phyloP scores from a whole-genome alignment of 306 rosid species.

The Pterocarpus macrocarpus region DNA sequence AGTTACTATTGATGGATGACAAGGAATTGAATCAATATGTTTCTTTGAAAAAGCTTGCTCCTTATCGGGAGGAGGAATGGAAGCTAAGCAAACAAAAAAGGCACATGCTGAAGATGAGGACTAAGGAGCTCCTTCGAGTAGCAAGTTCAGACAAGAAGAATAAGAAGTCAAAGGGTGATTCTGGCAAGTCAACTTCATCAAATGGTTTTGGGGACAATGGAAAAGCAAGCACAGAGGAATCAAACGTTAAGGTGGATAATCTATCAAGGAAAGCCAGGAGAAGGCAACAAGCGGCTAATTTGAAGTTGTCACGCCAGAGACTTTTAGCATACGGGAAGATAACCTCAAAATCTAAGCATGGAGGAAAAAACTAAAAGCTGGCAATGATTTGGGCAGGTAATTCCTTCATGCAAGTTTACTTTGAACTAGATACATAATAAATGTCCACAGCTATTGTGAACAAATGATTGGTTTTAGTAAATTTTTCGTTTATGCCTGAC shows the following conservation, averaged over 20 bases:
- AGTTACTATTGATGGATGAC: conserved; percentile 74
- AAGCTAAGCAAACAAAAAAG: conserved; percentile 74
- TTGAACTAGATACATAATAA: not conserved
- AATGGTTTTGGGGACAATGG: conserved; percentile 42
- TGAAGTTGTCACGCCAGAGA: conserved; percentile 57
- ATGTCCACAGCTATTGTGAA: conserved; percentile 9
- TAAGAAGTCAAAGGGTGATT: conserved; percentile 53
- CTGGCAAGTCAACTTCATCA: conserved; percentile 49
- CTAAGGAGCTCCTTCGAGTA: conserved; percentile 61
- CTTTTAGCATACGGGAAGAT: conserved; percentile 63
- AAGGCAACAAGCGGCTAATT: conserved; percentile 49
- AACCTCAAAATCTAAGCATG: conserved; percentile 60
- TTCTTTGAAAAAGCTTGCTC: conserved; percentile 87
- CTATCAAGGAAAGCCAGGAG: conserved; percentile 77
- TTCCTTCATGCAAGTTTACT: conserved; percentile 10
- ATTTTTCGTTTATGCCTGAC: not conserved
- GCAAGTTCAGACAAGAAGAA: conserved; percentile 41
- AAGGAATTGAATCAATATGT: conserved; percentile 83
- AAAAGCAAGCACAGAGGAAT: conserved; percentile 49
- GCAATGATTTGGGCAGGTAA: conserved; percentile 54
- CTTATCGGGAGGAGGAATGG: conserved; percentile 80
- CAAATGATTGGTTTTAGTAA: conserved; percentile 9
- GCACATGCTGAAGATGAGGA: conserved; percentile 67
- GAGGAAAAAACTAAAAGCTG: conserved; percentile 54
- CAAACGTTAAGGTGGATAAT: conserved; percentile 45